Evolutionary conservation across 2,329 filamentous ascomycete species (phyloP), one percentile per base, ranked within the genome.

Genomic region (Cadophora sp.): DNA sequence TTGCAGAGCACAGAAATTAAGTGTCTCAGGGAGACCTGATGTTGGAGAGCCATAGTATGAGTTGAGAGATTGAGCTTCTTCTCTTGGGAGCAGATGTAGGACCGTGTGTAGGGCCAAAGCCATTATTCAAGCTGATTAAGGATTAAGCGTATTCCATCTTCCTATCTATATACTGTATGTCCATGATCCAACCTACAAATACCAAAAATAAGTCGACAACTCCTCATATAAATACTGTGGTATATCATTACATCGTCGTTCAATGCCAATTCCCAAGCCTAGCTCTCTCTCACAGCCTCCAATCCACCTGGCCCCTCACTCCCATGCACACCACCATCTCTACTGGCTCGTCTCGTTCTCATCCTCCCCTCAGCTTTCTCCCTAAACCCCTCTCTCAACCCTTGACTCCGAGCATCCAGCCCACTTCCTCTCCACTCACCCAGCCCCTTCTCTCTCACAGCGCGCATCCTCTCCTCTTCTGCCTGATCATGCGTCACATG

Each of bases 371-470:
- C 72, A 8, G 67, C 69, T 37, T 73, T 72, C 48, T 72, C 68
- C 51, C 72, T 69, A 50, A 74, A 73, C 1, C 71, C 69, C 16
- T 72, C 69, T 59, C 70, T 66, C 43, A 72, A 27, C 14, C 68
- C 68, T n/a, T 51, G 43, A 40, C 63, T 59, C 6, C 62, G 60
- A 16, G 67, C 63, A 56, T 64, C 56, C 58, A 73, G 59, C 3
- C 73, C 73, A 64, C 73, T 75, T 7, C 66, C 69, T 29, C 61
- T 67, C 62, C 69, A 73, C 24, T 76, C 74, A 19, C 63, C 62
- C 63, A 72, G 51, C 2, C 74, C 74, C 43, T 71, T 69, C 58
- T 74, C 72, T 46, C 68, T 67, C 8, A 76, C 43, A 16, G 50
- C 63, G 46, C 68, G 64, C 71, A 71, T 69, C n/a, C 70, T 59